Percentiles rank a stretch among this genome's conserved stretches.
Evolutionary conservation across 495 filamentous ascomycete species (phyloP).

Genomic region (Lichenothelia convexa): DNA sequence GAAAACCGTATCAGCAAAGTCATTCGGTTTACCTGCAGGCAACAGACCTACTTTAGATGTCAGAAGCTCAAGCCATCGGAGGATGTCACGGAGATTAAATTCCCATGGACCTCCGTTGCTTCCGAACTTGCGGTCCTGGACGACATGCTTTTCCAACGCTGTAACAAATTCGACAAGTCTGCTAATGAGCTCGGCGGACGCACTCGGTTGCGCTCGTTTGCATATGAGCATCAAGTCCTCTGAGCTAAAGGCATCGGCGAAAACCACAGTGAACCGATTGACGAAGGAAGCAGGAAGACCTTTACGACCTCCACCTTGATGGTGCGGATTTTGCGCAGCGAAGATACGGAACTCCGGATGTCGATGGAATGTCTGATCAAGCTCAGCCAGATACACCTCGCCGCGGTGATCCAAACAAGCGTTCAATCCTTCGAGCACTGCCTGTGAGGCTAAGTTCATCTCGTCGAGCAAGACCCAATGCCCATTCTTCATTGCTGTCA

Average conservation of each 20-base stretch:
- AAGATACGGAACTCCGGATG: conserved; percentile 85
- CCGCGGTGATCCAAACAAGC: conserved; percentile 95
- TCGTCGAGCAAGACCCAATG: conserved; percentile 95
- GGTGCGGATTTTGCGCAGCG: conserved; percentile 93
- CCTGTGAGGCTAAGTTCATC: conserved; percentile 97
- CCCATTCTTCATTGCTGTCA: conserved; percentile 88
- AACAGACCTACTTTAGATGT: conserved; percentile 36
- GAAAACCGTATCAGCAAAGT: conserved; percentile 71
- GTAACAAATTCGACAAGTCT: conserved; percentile 68
- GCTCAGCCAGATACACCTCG: conserved; percentile 84
- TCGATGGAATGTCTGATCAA: conserved; percentile 79
- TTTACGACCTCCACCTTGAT: conserved; percentile 91
- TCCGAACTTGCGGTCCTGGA: conserved; percentile 46
- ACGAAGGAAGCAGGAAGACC: conserved; percentile 91
- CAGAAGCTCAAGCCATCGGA: conserved; percentile 71
- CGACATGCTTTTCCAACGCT: conserved; percentile 49
- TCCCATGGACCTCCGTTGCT: conserved; percentile 86
- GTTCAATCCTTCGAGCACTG: conserved; percentile 90
- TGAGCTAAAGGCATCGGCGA: conserved; percentile 70
- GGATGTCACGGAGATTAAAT: conserved; percentile 83
- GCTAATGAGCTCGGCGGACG: conserved; percentile 33
- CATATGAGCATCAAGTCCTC: conserved; percentile 73
- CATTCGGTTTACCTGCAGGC: conserved; percentile 30
- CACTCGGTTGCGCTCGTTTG: conserved; percentile 48
- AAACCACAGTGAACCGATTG: conserved; percentile 94